These are phyloP conservation scores for Actinomortierella ambigua DNA, from an alignment of 371 early-diverging fungal genomes.

Conservation along the genomic window DNA sequence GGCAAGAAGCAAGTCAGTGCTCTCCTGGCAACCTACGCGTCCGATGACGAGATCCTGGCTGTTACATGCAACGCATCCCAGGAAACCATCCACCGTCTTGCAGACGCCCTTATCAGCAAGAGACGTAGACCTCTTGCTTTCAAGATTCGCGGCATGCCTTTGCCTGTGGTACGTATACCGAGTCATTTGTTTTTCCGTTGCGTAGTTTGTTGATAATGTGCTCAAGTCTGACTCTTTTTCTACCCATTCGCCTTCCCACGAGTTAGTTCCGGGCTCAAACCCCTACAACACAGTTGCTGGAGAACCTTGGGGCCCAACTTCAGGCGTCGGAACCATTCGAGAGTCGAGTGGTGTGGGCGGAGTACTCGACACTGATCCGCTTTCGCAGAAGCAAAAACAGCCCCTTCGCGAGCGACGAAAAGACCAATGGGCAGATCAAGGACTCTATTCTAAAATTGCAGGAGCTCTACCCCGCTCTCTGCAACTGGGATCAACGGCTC, in stretches of 20 bases:
- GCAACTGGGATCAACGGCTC: conserved; percentile 13
- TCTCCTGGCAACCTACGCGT: conserved; percentile 17
- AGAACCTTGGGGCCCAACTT: conserved; percentile 17
- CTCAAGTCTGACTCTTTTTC: not conserved
- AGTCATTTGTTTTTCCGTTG: too few relatives aligned
- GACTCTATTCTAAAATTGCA: conserved; percentile 24
- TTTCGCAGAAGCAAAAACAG: conserved; percentile 22
- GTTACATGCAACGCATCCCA: conserved; percentile 16
- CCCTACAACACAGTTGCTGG: conserved; percentile 9
- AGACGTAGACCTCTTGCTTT: conserved; percentile 23
- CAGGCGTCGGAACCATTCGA: conserved; percentile 25
- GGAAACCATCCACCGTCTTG: conserved; percentile 24
- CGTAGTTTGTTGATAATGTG: too few relatives aligned
- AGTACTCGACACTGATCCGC: not conserved
- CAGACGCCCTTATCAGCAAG: conserved; percentile 11
- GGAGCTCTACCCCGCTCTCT: conserved; percentile 28
- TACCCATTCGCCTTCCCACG: not conserved
- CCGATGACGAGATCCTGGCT: conserved; percentile 25
- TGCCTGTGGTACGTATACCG: not conserved
- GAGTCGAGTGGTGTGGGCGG: conserved; percentile 24
- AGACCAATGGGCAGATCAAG: conserved; percentile 25
- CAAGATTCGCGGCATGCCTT: conserved; percentile 27
- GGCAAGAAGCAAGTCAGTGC: conserved; percentile 26
- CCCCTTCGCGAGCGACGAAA: conserved; percentile 9
- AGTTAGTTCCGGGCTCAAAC: not conserved